Evolutionary conservation across 208 protist species (phyloP), one percentile per base, ranked within the genome.

Genomic region (Blastocrithidia nonstop): DNA sequence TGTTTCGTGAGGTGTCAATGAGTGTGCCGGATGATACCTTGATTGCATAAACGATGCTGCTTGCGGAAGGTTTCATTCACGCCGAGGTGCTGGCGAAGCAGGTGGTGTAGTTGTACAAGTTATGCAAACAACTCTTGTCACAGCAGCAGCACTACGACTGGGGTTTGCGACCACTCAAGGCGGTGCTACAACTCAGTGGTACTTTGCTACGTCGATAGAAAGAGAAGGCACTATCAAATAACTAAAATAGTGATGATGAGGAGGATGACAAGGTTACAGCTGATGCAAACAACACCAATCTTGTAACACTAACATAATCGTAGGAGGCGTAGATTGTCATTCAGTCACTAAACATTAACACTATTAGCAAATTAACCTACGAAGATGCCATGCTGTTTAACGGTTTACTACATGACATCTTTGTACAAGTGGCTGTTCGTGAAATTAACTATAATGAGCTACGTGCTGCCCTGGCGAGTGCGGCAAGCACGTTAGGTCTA

Each of bases 141-240:
- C 45, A 79, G 11, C 97, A 99, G 83, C 55, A 87, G 32, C 98
- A 99, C 76, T 99, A 99, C 74, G 98, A 99, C 73, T 99, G 99
- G 80, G 98, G 98, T 23, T 73, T 99, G 8, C 93, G 98, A 50
- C 95, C 97, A 2, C 70, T 99, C n/a, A 99, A 99, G 78, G 90
- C 80, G 29, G 97, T 99, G 6, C 82, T 99, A 8, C 3, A 93
- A 75, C 19, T 97, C 98, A 3, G 97, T 96, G 25, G 79, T 88
- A 43, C 65, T 96, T n/a, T 98, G 97, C 69, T 89, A 96, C 29
- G 16, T 27, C 25, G 37, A 35, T 13, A 43, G 27, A 19, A 33
- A 22, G 21, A 36, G 2, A 45, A 17, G 40, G 9, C 36, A 48
- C 22, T 16, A 24, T 19, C 43, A 31, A 25, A 20, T 25, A 23